Evolutionary conservation across 2,329 filamentous ascomycete species (phyloP), one percentile per base, ranked within the genome.

Genomic region (Arachnomyces sp.): DNA sequence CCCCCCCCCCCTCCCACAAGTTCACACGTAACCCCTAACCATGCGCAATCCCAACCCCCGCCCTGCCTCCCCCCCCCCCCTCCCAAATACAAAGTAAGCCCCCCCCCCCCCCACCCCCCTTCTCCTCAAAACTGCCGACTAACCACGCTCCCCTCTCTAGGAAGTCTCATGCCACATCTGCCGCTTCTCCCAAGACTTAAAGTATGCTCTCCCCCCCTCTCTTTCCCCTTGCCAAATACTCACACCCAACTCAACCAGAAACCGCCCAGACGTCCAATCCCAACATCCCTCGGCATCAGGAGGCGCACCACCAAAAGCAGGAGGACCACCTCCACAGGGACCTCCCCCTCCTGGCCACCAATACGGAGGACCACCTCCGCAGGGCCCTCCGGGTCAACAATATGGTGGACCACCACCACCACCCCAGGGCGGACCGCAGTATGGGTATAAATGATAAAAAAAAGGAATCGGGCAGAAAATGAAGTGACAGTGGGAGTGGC

Each of bases 71-170:
- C 59, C 7, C 49, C 61, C 8, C 49, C 57, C 13, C 45, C 45
- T 11, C 49, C 54, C 42, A 61, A 59, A 35, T 55, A 59, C 38
- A 76, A 79, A 57, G 80, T 82, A 70, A 57, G 71, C 60, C 36
- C 42, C 41, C 18, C 37, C 13, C 28, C 31, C 31, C 36, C 25
- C 25, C 25, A 7, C 34, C 28, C 7, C 7, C 14, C 29, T 20
- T 28, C n/a, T 3, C 20, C 5, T 9, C 9, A 25, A 25, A 25
- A 25, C 5, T 25, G 9, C 20, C 20, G 9, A 25, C 20, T 25
- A 25, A 25, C 20, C 20, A 25, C 20, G 5, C 20, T 25, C 9
- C 20, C 20, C 20, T 9, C 35, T 17, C 12, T 25, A 49, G 48
- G 48, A 49, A 38, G 45, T 48, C 29, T 42, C 44, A 28, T 49